Conservation (phyloP, 108 stramenopile species). For the Discostella stelligeroides region DNA sequence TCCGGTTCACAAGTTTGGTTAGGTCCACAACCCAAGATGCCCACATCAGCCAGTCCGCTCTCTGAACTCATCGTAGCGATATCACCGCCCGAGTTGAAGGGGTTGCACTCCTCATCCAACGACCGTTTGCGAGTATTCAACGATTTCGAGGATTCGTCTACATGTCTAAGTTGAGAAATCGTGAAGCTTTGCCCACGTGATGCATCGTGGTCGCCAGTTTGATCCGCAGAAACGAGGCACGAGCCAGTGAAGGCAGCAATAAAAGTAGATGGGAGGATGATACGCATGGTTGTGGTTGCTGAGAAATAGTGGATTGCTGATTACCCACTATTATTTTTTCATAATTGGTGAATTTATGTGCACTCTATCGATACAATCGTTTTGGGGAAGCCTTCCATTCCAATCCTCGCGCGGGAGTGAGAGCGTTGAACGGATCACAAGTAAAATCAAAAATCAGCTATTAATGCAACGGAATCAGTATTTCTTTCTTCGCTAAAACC, state of each 20-base stretch:
- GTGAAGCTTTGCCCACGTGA: not conserved
- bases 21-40: constrained; percentile 25
- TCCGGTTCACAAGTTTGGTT: constrained; percentile 19
- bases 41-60: constrained; percentile 14
- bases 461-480: not conserved
- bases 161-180: constrained; percentile 1
- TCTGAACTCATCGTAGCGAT: not conserved
- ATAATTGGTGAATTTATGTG: too few relatives aligned
- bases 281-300: constrained; percentile 28
- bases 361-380: too few relatives aligned
- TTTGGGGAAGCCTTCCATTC: too few relatives aligned
- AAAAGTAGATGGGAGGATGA: constrained; percentile 20
- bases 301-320: not conserved
- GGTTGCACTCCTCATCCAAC: constrained; percentile 15
- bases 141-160: constrained; percentile 2
- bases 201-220: not conserved
- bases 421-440: too few relatives aligned
- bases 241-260: constrained; percentile 22
- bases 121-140: not conserved
- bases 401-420: too few relatives aligned
- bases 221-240: constrained; percentile 8
- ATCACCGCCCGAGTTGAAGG: not conserved
- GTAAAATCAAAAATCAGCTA: not conserved
- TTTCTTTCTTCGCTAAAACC: not conserved
- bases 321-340: too few relatives aligned